Base-by-base conservation (phyloP, 805 yeast species). In the Myxozyma vanderwaltii region DNA sequence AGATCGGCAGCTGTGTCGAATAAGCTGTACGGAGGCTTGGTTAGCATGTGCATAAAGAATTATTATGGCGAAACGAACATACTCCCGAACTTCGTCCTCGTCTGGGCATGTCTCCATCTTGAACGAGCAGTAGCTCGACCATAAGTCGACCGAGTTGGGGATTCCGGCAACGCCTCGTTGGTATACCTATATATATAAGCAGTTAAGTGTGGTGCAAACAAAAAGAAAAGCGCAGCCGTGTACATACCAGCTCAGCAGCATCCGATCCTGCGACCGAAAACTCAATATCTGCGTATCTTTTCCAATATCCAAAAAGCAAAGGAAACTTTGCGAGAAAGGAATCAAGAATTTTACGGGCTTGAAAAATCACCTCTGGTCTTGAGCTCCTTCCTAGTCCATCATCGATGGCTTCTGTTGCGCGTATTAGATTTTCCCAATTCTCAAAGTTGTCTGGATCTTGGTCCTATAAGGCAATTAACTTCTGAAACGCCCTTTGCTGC, bases 1-100 rank as follows among this genome's bases (percentile, higher is more conserved):
- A 72, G 61, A 4, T 67, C 63, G 2, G 80, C 69, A 0, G 86
- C 92, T 0, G 74, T 72, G 13, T 75, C 72, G 64, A 86, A 86
- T 27, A 68, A 35, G n/a, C 65, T 62, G 26, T 33, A 21, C n/a
- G 10, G 2, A 17, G 39, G 2, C n/a, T 31, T 13, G 15, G 36
- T 43, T 29, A 41, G 17, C 24, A 24, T 12, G 2, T 21, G n/a
- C 35, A 47, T 4, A 21, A 26, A 4, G 17, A 39, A 23, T 19
- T 33, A 31, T 15, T 21, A 21, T 15, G 35, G 26, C 2, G 4
- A 7, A 29, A 7, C 33, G 26, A 4, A 40, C 58, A 15, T 48
- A 55, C 58, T 55, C 58, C 29, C 58, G 58, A 10, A 49, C 54
- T 43, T 55, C 58, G 4, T 58, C 65, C 2, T 64, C 62, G 26